phyloP scores from a whole-genome alignment of 352 stramenopile species.

The Thalassiosira mediterranea region DNA sequence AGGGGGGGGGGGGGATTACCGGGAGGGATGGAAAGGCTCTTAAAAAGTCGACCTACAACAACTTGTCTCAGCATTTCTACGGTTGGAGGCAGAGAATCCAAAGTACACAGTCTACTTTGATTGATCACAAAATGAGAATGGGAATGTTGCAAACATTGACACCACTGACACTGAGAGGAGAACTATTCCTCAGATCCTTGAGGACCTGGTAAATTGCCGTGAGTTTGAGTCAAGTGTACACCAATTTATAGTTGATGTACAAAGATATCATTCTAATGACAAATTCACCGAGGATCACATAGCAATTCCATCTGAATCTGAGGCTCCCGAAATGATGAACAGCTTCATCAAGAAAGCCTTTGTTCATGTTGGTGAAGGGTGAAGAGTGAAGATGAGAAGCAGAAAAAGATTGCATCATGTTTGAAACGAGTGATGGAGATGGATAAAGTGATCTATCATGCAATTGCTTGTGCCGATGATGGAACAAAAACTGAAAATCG shows the following conservation, averaged over 20 bases:
- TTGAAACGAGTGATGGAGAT: conserved; percentile 1
- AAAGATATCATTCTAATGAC: background rate
- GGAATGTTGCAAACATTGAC: conserved; percentile 29
- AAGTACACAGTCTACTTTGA: conserved; percentile 20
- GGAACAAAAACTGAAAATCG: too few relatives aligned
- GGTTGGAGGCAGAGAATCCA: conserved; percentile 3
- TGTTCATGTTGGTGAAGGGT: conserved; percentile 24
- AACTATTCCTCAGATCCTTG: conserved; percentile 13
- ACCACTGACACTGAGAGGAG: conserved; percentile 1
- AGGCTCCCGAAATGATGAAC: conserved; percentile 17
- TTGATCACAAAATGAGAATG: conserved; percentile 7
- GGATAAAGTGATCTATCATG: conserved; percentile 24
- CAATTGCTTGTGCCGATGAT: conserved; percentile 6
- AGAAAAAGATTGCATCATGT: conserved; percentile 11
- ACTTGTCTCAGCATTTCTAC: background rate
- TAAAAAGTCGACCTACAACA: conserved; percentile 3
- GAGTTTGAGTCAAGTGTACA: conserved; percentile 13
- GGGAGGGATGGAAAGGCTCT: conserved; percentile 11
- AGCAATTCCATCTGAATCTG: conserved; percentile 7
- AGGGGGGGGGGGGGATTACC: conserved; percentile 10
- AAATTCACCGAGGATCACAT: conserved; percentile 25
- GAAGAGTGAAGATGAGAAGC: too few relatives aligned
- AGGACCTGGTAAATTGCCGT: background rate
- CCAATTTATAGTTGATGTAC: conserved; percentile 1
- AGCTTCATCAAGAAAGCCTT: conserved; percentile 29